phyloP scores from a whole-genome alignment of 176 grass and related monocot genomes.

The Oropetium thomaeum region DNA sequence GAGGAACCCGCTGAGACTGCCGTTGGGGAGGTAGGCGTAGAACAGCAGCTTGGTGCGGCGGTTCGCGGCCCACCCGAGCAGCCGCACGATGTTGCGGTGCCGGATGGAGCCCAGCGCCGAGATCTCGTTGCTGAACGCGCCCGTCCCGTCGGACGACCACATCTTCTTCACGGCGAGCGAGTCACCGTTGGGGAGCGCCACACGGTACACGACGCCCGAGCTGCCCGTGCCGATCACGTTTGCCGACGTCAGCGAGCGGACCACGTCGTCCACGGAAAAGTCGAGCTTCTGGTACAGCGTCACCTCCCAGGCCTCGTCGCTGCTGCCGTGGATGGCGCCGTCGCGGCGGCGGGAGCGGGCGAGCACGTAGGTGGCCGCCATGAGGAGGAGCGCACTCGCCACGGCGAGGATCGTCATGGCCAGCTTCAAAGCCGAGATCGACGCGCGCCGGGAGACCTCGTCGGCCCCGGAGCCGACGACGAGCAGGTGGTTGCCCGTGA shows the following conservation, averaged over 20 bases:
- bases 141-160: slow-evolving; percentile 81
- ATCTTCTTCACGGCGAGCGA: slow-evolving; percentile 87
- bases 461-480: slow-evolving; percentile 32
- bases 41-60: slow-evolving; percentile 80
- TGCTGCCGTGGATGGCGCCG: background rate
- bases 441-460: slow-evolving; percentile 24
- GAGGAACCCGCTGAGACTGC: slow-evolving; percentile 84
- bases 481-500: slow-evolving; percentile 73
- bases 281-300: slow-evolving; percentile 96
- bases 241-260: slow-evolving; percentile 59
- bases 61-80: slow-evolving; percentile 81
- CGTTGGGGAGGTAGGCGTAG: slow-evolving; percentile 83
- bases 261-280: slow-evolving; percentile 70
- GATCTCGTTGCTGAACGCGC: slow-evolving; percentile 88
- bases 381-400: slow-evolving; percentile 51
- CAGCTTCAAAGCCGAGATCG: slow-evolving; percentile 65
- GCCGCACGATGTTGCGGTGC: slow-evolving; percentile 87
- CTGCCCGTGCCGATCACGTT: slow-evolving; percentile 92
- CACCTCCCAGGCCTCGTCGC: slow-evolving; percentile 71
- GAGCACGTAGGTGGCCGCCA: slow-evolving; percentile 56
- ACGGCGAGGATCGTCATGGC: slow-evolving; percentile 64
- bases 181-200: slow-evolving; percentile 52
- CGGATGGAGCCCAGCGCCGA: slow-evolving; percentile 69
- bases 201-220: slow-evolving; percentile 89
- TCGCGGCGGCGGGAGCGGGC: slow-evolving; percentile 40